These are phyloP conservation scores for Karstenula rhodostoma DNA, from an alignment of 2,329 filamentous ascomycete species.

Conservation along the genomic window DNA sequence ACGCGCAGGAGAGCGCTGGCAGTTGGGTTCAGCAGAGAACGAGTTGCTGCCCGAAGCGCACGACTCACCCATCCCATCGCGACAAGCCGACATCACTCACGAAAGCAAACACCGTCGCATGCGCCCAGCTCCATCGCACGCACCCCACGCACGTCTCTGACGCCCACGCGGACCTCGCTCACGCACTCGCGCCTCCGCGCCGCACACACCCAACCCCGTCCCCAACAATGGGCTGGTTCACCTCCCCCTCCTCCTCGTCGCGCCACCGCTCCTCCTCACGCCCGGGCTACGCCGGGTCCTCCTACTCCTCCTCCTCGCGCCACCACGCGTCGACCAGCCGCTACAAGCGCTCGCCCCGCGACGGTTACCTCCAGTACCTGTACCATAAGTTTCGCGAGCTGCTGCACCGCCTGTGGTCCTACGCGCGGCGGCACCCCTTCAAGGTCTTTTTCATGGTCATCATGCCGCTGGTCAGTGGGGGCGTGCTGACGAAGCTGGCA, in stretches of 20 bases:
- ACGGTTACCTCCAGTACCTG: slow-evolving; percentile 77
- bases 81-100: neutral
- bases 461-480: slow-evolving; percentile 85
- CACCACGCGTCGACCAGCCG: slow-evolving; percentile 70
- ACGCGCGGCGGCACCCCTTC: slow-evolving; percentile 82
- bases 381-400: slow-evolving; percentile 80
- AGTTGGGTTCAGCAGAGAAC: neutral
- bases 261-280: slow-evolving; percentile 38
- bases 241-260: slow-evolving; percentile 34
- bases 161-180: neutral
- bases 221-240: slow-evolving; percentile 47
- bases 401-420: slow-evolving; percentile 80
- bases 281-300: slow-evolving; percentile 38
- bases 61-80: neutral
- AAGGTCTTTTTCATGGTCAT: slow-evolving; percentile 92
- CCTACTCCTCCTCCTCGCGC: slow-evolving; percentile 38
- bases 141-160: neutral
- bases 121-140: slow-evolving; percentile 12
- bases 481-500: slow-evolving; percentile 79
- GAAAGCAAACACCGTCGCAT: slow-evolving; percentile 1
- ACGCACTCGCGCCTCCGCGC: neutral
- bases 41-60: slow-evolving; percentile 13
- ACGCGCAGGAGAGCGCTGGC: neutral
- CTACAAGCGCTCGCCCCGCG: slow-evolving; percentile 79
- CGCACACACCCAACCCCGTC: neutral